phyloP scores from a whole-genome alignment of 1,284 basidiomycete species.

The Coniophora puteana region DNA sequence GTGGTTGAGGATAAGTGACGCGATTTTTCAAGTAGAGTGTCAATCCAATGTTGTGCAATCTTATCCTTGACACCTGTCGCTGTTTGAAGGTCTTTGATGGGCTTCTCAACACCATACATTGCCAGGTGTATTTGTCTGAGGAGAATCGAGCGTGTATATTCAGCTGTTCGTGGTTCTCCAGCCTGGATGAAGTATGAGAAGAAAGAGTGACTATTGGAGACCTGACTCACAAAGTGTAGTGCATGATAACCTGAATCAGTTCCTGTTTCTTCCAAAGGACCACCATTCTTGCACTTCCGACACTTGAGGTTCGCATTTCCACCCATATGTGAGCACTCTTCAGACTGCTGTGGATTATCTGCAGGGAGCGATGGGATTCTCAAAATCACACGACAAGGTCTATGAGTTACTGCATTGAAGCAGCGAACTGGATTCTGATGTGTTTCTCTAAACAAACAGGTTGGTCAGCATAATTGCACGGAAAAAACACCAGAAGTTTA shows the following conservation, averaged over 20 bases:
- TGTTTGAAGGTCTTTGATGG: constrained; percentile 21
- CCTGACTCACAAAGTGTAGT: no score
- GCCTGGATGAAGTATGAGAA: background rate
- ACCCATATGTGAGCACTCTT: constrained; percentile 28
- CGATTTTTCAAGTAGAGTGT: no score
- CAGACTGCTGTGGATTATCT: constrained; percentile 34
- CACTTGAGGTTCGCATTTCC: constrained; percentile 27
- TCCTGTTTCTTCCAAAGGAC: constrained; percentile 18
- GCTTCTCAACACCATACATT: no score
- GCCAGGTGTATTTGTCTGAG: no score
- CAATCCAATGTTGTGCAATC: constrained; percentile 28
- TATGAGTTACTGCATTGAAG: no score
- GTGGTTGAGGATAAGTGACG: no score
- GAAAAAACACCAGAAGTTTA: no score
- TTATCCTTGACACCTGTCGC: constrained; percentile 26
- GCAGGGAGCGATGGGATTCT: constrained; percentile 25
- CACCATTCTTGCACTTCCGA: constrained; percentile 25
- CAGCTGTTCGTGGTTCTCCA: background rate
- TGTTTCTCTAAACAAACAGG: no score
- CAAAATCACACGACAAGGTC: no score
- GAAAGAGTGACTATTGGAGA: background rate
- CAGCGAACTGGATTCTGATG: no score
- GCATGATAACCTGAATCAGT: constrained; percentile 16
- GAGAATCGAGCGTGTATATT: no score
- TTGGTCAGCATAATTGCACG: no score